phyloP scores from a whole-genome alignment of 78 protist genomes.

The Protostelium mycophagum region DNA sequence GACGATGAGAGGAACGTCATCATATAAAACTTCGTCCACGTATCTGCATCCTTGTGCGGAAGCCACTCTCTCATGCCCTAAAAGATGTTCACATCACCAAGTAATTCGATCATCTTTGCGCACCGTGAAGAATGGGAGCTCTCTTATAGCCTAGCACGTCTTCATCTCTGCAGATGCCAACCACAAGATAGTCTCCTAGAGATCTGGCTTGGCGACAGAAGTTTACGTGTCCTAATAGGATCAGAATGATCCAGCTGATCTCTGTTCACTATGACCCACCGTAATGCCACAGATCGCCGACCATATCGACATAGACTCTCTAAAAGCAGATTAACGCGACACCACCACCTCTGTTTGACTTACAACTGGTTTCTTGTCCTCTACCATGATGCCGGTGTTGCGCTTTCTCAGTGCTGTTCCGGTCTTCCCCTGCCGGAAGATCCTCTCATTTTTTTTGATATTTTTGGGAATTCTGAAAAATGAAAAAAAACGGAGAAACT shows the following conservation, averaged over 20 bases:
- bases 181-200: slow-evolving; percentile 88
- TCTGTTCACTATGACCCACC: background rate
- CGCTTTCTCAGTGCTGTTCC: no score
- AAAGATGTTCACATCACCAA: no score
- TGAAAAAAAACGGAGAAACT: no score
- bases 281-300: background rate
- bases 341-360: no score
- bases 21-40: background rate
- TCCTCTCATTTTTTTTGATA: no score
- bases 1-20: background rate
- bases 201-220: slow-evolving; percentile 68
- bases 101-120: background rate
- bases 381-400: no score
- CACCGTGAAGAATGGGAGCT: background rate
- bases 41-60: background rate
- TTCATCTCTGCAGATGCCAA: slow-evolving; percentile 83
- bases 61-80: background rate
- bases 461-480: no score
- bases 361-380: no score
- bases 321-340: background rate
- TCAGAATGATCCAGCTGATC: background rate
- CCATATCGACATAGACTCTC: background rate
- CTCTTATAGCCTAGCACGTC: slow-evolving; percentile 72
- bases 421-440: no score
- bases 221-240: slow-evolving; percentile 81